Evolutionary conservation across 2,329 filamentous ascomycete genomes (phyloP), one percentile per base, ranked within the genome.

Genomic region (Claviceps sp.): DNA sequence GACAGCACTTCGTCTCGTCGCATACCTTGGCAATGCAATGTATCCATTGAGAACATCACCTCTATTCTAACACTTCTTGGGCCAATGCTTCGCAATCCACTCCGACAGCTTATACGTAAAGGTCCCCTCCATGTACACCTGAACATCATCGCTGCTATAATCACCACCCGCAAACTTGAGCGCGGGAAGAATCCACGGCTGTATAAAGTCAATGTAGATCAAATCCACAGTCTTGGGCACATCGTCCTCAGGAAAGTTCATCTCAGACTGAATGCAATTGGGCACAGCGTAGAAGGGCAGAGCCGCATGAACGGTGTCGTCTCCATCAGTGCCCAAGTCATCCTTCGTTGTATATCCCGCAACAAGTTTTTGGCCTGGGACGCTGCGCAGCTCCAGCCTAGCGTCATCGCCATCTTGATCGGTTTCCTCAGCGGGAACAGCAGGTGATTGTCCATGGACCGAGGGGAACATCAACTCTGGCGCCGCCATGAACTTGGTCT

Each of bases 141-240:
- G 59, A 1, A 81, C 72, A 58, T 81, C 72, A 4, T 66, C 63
- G 8, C 67, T 63, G 22, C 56, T 66, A 52, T 76, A 82, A 26
- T 74, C 71, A 1, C 72, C 73, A 0, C 79, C 79, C 26, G 69
- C 70, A 55, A 79, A 75, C 58, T 82, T 81, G 55, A 95, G 71
- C 2, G 89, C 89, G 11, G 85, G 70, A 18, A 95, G 67, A 41
- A 97, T 72, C 78, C 86, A 94, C 9, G 82, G 82, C 67, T 93
- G 78, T 38, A 97, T 82, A 65, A 96, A 98, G 64, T 95, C 89
- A 53, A 95, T 79, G 63, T 94, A 98, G 14, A 96, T 82, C 7
- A 98, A 65, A 65, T 97, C 91, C 1, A 98, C 89, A 0, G 69
- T 83, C 50, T 85, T 79, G 0, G 88, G 87, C 16, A 78, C 71